Evolutionary conservation across 179 eudicot species (phyloP).

Genomic region (Pouteria campechiana): DNA sequence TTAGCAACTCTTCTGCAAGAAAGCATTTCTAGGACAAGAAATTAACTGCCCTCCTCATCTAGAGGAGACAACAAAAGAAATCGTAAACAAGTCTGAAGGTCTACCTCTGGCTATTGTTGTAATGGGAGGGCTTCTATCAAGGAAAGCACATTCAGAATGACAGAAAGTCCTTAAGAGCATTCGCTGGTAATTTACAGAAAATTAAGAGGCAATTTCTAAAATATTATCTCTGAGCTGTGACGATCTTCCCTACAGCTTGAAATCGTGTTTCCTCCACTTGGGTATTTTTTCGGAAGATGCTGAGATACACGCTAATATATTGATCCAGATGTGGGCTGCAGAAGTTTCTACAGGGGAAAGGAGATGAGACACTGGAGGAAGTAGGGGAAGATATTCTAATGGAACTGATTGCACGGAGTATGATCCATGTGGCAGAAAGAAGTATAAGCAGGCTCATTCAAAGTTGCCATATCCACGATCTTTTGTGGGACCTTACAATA

Average conservation of each 20-base stretch:
- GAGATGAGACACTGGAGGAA: neutral
- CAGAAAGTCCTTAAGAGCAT: neutral
- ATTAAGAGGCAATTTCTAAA: too few relatives aligned
- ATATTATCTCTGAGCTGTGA: neutral
- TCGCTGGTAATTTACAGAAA: neutral
- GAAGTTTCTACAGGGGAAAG: neutral
- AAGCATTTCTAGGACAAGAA: neutral
- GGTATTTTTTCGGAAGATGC: conserved; percentile 4
- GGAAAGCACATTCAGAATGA: neutral
- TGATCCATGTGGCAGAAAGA: neutral
- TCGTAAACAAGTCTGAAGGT: too few relatives aligned
- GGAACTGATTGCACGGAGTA: conserved; percentile 1
- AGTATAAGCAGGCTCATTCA: neutral
- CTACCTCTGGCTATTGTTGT: conserved; percentile 2
- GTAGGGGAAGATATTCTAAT: conserved; percentile 3
- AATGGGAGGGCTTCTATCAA: neutral
- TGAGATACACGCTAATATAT: neutral
- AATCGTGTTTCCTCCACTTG: neutral
- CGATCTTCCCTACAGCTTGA: conserved; percentile 1
- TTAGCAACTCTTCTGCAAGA: conserved; percentile 1
- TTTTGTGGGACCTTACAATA: neutral
- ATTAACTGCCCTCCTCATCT: neutral
- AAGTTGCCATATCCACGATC: conserved; percentile 5
- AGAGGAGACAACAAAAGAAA: neutral
- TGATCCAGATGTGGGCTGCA: conserved; percentile 7